A percentile compares a stretch with the other conserved stretches of the same genome.
These are phyloP conservation scores for Fragaria ananassa DNA, from an alignment of 306 rosid species.

Conservation along the genomic window DNA sequence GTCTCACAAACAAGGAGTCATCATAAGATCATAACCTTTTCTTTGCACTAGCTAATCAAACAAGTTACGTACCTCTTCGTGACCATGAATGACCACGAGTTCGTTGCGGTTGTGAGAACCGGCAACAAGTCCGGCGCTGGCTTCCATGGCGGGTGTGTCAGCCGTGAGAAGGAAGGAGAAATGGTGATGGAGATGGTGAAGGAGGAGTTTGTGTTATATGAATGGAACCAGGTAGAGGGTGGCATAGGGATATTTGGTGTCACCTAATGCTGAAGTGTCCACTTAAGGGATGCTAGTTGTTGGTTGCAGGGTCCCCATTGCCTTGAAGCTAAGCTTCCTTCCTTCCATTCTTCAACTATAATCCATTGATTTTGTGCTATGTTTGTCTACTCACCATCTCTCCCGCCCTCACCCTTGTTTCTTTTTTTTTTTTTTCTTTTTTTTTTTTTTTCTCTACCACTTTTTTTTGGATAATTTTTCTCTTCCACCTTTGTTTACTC, in stretches of 20 bases:
- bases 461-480: no score
- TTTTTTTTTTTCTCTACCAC: no score
- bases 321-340: slow-evolving; percentile 87
- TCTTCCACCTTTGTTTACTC: no score
- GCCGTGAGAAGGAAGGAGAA: slow-evolving; percentile 18
- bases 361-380: slow-evolving; percentile 14
- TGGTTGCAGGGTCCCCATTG: slow-evolving; percentile 89
- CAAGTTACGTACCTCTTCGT: slow-evolving; percentile 56
- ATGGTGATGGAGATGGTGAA: slow-evolving; percentile 23
- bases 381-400: neutral
- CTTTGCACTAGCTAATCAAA: neutral
- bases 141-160: slow-evolving; percentile 42
- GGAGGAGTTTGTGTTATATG: slow-evolving; percentile 31
- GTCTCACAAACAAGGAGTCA: neutral
- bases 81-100: slow-evolving; percentile 80
- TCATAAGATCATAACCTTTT: neutral
- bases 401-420: neutral
- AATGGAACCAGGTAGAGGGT: slow-evolving; percentile 9
- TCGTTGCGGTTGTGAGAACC: slow-evolving; percentile 89
- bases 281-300: slow-evolving; percentile 48
- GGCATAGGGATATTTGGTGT: slow-evolving; percentile 14
- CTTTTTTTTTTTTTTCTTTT: no score
- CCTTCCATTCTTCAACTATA: slow-evolving; percentile 40
- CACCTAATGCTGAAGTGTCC: slow-evolving; percentile 41
- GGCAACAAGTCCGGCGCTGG: slow-evolving; percentile 89